These are phyloP conservation scores for Drechslera avenae DNA, from an alignment of 2,329 filamentous ascomycete species.

Conservation along the genomic window DNA sequence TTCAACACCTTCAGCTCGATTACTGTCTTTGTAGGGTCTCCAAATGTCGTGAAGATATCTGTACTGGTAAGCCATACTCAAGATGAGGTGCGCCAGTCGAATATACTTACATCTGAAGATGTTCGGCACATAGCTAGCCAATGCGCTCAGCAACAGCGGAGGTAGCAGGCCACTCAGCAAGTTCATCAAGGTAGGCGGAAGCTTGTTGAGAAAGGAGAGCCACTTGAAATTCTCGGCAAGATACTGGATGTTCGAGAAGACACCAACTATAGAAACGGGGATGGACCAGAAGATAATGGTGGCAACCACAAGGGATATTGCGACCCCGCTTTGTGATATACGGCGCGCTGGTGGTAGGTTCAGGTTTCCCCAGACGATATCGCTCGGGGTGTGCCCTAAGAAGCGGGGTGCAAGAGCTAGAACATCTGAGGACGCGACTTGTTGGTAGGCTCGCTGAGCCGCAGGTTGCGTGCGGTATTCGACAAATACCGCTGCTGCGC, in stretches of 20 bases:
- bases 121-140: constrained; percentile 86
- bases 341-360: constrained; percentile 83
- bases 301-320: constrained; percentile 74
- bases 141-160: constrained; percentile 74
- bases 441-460: constrained; percentile 84
- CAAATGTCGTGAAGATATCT: constrained; percentile 79
- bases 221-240: constrained; percentile 68
- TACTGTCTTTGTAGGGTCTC: constrained; percentile 77
- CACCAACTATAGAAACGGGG: constrained; percentile 77
- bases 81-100: not conserved
- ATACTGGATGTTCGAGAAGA: constrained; percentile 81
- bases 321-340: constrained; percentile 72
- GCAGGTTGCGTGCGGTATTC: constrained; percentile 84
- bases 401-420: constrained; percentile 85
- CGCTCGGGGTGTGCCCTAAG: constrained; percentile 78
- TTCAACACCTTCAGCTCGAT: constrained; percentile 91
- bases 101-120: constrained; percentile 72
- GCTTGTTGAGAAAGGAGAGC: constrained; percentile 72
- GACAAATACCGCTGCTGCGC: constrained; percentile 81
- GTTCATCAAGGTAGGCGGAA: constrained; percentile 75
- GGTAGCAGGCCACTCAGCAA: constrained; percentile 86
- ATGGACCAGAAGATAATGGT: constrained; percentile 88
- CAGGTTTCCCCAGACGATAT: constrained; percentile 88
- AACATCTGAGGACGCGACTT: constrained; percentile 41
- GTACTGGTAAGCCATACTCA: constrained; percentile 8